Base-by-base conservation (phyloP, 139 green algal genomes). In the Coelastrella sp. region DNA sequence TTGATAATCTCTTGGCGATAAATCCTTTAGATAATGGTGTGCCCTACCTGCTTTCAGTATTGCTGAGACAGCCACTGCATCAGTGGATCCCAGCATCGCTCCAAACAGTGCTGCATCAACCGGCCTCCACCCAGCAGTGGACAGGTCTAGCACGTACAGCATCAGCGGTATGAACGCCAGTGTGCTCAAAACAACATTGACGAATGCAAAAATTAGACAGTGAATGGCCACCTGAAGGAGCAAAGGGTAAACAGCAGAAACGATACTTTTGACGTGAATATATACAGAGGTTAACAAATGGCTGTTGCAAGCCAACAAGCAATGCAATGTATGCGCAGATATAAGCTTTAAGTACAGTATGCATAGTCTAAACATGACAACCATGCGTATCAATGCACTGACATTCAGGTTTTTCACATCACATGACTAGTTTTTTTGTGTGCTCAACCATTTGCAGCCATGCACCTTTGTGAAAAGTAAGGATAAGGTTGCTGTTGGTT, bases 31-130 rank as follows among this genome's bases (percentile, higher is more conserved):
- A 3, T 1, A 49, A 49, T 5, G 35, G 68, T 76, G 63, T 5
- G 35, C 49, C 80, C 0, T 35, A 87, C 93, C 92, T n/a, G 92
- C 76, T 81, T 95, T 92, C 70, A 96, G 87, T 58, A 94, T 91
- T 4, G 93, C 92, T 7, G 91, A 90, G 9, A 96, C 94, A 72
- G 95, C 93, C 58, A 97, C 93, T 9, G 95, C 93, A 85, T 97
- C 95, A 17, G 95, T 97, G 0, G 84, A 92, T 6, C 92, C 94
- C 15, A 97, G 72, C 92, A 96, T 97, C 19, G 90, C 89, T 20
- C 89, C 90, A 87, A 97, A 96, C 57, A 97, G 89, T 12, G 92
- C 94, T 9, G 87, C 91, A 86, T 97, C 92, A 7, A 92, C 85
- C 89, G 93, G 92, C n/a, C 84, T 84, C 95, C 95, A 97, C 61